A percentile compares a stretch with the other conserved stretches of the same genome.
Evolutionary conservation across 768 basidiomycete species (phyloP).

Genomic region (Macrolepiota fuliginosa): DNA sequence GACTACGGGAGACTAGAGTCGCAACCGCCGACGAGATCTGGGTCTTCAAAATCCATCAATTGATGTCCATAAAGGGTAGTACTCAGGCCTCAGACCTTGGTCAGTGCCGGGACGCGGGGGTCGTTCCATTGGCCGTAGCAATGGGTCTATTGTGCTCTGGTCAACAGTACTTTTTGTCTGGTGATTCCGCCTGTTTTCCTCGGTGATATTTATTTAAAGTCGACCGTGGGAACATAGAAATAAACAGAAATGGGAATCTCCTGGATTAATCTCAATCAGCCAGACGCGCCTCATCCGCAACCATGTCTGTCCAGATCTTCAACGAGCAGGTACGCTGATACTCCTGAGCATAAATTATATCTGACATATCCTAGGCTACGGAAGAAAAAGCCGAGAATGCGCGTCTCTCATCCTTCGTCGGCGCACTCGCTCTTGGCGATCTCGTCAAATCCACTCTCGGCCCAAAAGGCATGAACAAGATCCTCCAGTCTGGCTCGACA

Average conservation of each 20-base stretch:
- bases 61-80: not conserved
- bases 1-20: no score
- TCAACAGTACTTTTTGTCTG: no score
- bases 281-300: conserved; percentile 1
- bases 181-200: not conserved
- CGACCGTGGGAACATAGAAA: conserved; percentile 9
- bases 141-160: no score
- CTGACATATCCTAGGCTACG: conserved; percentile 51
- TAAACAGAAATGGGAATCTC: not conserved
- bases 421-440: conserved; percentile 95
- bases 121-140: no score
- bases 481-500: conserved; percentile 86
- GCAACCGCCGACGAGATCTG: no score
- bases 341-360: not conserved
- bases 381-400: conserved; percentile 98
- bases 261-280: not conserved
- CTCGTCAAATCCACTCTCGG: conserved; percentile 98
- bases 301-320: conserved; percentile 29
- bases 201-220: not conserved
- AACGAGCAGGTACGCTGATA: conserved; percentile 20
- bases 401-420: conserved; percentile 96
- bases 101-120: no score
- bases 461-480: conserved; percentile 99
- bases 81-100: no score
- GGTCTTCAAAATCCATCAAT: no score